phyloP scores from a whole-genome alignment of 1,139 yeast genomes.

The Geotrichum cucujoidarum region DNA sequence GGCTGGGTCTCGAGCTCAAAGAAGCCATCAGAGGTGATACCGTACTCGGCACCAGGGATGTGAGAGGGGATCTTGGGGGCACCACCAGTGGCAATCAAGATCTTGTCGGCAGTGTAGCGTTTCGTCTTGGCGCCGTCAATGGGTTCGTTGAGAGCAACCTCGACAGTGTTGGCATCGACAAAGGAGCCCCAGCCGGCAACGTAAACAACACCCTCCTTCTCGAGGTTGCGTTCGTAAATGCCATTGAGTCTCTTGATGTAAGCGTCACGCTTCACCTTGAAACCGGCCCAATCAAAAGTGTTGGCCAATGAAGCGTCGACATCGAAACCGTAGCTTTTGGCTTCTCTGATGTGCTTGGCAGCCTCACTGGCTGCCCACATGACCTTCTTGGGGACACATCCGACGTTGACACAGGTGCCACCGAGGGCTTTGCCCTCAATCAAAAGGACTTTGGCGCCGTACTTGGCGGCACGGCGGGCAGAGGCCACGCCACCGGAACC shows the following conservation, averaged over 20 bases:
- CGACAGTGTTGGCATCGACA: constrained; percentile 49
- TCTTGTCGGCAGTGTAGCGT: constrained; percentile 70
- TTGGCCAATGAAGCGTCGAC: constrained; percentile 45
- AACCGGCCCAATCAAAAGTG: constrained; percentile 70
- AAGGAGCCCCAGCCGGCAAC: constrained; percentile 87
- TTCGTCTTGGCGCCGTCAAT: constrained; percentile 45
- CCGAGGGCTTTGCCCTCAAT: constrained; percentile 79
- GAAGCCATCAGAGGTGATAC: constrained; percentile 88
- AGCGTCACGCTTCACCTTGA: constrained; percentile 88
- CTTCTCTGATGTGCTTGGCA: constrained; percentile 69
- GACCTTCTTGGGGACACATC: constrained; percentile 97
- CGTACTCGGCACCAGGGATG: constrained; percentile 77
- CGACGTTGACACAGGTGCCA: constrained; percentile 98
- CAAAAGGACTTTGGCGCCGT: constrained; percentile 82
- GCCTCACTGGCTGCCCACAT: constrained; percentile 97
- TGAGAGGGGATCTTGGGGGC: constrained; percentile 63
- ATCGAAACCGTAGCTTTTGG: constrained; percentile 77
- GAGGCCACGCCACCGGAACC: constrained; percentile 99
- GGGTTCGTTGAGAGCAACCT: constrained; percentile 50
- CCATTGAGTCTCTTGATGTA: constrained; percentile 84
- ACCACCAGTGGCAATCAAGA: constrained; percentile 93
- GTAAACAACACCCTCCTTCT: constrained; percentile 82
- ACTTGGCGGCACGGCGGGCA: constrained; percentile 90
- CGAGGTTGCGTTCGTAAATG: constrained; percentile 81
- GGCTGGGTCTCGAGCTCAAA: constrained; percentile 79